These are phyloP conservation scores for Ashbya aceris DNA, from an alignment of 1,139 yeast genomes.

Conservation along the genomic window DNA sequence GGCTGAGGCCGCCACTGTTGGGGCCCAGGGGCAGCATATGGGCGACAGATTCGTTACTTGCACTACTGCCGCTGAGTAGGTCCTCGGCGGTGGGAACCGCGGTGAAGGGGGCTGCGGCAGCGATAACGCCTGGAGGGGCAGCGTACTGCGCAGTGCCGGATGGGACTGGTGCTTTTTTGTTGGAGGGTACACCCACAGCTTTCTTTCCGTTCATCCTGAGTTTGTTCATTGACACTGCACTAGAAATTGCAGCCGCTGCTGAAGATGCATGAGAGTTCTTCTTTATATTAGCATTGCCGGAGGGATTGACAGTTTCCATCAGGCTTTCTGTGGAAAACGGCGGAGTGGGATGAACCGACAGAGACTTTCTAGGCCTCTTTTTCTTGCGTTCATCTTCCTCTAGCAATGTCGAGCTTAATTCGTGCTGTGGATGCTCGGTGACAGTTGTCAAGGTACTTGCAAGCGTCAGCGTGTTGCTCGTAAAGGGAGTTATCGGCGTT, in stretches of 20 bases:
- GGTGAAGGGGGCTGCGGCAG: neutral
- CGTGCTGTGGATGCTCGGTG: conserved; percentile 4
- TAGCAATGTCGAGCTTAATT: conserved; percentile 2
- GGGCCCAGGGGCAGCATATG: conserved; percentile 6
- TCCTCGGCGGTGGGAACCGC: conserved; percentile 7
- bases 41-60: conserved; percentile 7
- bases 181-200: neutral
- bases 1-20: neutral
- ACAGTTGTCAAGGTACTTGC: conserved; percentile 3
- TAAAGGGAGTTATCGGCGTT: conserved; percentile 6
- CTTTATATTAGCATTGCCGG: neutral
- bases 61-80: conserved; percentile 6
- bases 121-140: neutral
- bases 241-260: neutral
- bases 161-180: neutral
- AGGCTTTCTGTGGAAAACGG: conserved; percentile 3
- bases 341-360: conserved; percentile 1
- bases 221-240: neutral
- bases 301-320: conserved; percentile 1
- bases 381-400: conserved; percentile 1
- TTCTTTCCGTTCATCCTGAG: neutral
- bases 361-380: neutral
- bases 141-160: neutral
- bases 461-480: conserved; percentile 2
- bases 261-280: neutral